These are phyloP conservation scores for Anacardium occidentale DNA, from an alignment of 345 rosid species.

Conservation along the genomic window DNA sequence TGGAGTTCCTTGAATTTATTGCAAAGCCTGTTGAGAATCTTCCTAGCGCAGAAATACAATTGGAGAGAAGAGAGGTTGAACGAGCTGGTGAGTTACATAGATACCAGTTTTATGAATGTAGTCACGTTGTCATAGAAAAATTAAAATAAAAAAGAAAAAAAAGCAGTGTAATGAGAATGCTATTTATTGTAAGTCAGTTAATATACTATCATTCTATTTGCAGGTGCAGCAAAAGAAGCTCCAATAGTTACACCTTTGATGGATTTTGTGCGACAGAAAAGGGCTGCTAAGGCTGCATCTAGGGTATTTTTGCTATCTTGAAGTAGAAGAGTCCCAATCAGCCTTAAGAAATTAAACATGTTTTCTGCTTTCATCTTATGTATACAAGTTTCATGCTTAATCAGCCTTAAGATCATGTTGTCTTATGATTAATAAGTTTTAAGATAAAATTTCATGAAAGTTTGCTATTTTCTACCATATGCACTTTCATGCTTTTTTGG, in stretches of 20 bases:
- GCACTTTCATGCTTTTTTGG: not conserved
- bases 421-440: too few species aligned
- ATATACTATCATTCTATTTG: constrained; percentile 12
- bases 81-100: constrained; percentile 47
- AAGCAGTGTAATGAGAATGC: not conserved
- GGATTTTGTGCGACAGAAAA: constrained; percentile 67
- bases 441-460: too few species aligned
- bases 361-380: not conserved
- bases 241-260: constrained; percentile 63
- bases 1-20: constrained; percentile 73
- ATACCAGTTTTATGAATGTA: not conserved
- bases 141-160: not conserved
- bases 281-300: constrained; percentile 50
- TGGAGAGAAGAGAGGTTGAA: constrained; percentile 72
- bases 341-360: not conserved
- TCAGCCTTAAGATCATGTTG: too few species aligned
- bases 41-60: constrained; percentile 72
- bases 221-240: constrained; percentile 45
- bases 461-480: too few species aligned
- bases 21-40: constrained; percentile 75
- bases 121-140: not conserved
- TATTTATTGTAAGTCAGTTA: not conserved
- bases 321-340: not conserved
- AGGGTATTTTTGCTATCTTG: constrained; percentile 34
- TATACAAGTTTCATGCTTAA: not conserved